Base-by-base conservation (phyloP, 768 basidiomycete species). In the Mycena filopes region DNA sequence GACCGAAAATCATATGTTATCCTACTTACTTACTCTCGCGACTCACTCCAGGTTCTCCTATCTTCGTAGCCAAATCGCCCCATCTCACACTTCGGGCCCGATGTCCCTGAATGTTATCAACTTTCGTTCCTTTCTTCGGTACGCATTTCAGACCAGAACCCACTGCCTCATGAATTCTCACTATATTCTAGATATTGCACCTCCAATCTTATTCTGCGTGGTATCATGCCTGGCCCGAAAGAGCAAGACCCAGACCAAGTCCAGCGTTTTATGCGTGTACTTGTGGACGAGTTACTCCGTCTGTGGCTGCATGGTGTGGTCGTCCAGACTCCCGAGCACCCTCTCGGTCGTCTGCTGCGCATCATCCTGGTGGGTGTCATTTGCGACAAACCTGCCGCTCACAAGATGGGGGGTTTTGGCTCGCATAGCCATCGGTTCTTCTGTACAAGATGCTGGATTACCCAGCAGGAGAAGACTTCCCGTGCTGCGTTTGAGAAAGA, bases 301-400 rank as follows among this genome's bases (percentile, higher is more conserved):
- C 62, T 73, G 0, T 77, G 75, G 71, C 26, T 47, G 3, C 36
- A 73, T 4, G 76, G 76, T 9, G 70, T 77, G 13, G 36, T 20
- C 1, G 46, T 76, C 10, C 29, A 47, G 1, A 80, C 72, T 1
- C 60, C 68, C 6, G 67, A 63, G 18, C 71, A 63, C 60, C 74
- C 75, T 11, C 15, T 73, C 46, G 78, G 79, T 0, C 73, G 76
- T 0, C 71, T 71, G 0, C 70, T 79, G 1, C 72, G 77, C 0
- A 70, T 80, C 4, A 70, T 75, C 2, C 68, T 81, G 0, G n/a
- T n/a, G 71, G 76, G 73, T 0, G 65, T 82, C 7, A 64, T 76
- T 10, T 82, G 80, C 49, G 77, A 80, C 61, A 79, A 81, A 47
- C 80, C 80, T 2, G 81, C 80, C 1, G 77, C 76, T 0, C 76